Conservation (phyloP, 2,329 filamentous ascomycete genomes). For the Pseudopithomyces chartarum region DNA sequence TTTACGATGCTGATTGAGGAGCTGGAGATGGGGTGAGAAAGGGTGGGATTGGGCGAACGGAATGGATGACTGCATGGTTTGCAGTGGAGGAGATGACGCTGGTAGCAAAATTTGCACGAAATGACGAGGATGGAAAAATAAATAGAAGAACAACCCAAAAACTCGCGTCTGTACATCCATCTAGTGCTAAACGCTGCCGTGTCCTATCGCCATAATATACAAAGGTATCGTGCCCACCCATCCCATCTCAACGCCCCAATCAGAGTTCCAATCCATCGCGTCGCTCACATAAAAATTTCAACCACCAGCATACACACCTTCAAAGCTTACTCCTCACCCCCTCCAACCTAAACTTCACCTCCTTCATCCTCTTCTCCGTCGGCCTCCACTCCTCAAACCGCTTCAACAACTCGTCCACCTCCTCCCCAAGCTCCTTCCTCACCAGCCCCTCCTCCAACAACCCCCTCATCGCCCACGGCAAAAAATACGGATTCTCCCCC, state of each 20-base stretch:
- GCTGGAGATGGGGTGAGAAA: not conserved
- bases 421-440: conserved; percentile 75
- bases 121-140: not conserved
- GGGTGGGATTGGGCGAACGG: not conserved
- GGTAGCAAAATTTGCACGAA: no score
- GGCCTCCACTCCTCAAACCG: conserved; percentile 97
- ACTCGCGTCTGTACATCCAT: no score
- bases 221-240: no score
- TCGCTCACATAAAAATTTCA: no score
- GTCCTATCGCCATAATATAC: no score
- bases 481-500: conserved; percentile 76
- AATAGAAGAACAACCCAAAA: no score
- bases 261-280: no score
- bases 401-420: conserved; percentile 78
- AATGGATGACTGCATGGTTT: no score
- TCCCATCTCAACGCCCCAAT: no score
- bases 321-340: conserved; percentile 83
- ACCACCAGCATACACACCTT: no score
- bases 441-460: conserved; percentile 91
- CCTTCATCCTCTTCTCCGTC: conserved; percentile 85
- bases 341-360: conserved; percentile 93
- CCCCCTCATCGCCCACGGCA: conserved; percentile 95
- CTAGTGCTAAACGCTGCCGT: no score
- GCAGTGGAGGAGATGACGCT: no score
- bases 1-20: conserved; percentile 61